These are phyloP conservation scores for Gossypium turneri DNA, from an alignment of 345 rosid species.

Conservation along the genomic window DNA sequence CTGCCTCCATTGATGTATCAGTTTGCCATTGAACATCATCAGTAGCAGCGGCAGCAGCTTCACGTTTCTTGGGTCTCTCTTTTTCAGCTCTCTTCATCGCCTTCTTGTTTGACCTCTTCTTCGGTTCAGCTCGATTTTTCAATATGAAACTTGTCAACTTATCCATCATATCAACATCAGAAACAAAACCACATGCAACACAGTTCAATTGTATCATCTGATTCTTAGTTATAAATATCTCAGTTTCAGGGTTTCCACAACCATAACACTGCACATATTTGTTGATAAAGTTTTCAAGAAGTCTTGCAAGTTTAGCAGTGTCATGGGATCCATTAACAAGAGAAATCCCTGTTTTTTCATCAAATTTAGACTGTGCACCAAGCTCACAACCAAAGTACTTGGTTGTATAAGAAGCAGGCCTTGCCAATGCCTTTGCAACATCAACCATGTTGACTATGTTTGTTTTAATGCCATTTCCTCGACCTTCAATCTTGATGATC, in stretches of 20 bases:
- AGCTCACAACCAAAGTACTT: conserved; percentile 79
- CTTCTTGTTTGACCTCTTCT: conserved; percentile 61
- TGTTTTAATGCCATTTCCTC: conserved; percentile 66
- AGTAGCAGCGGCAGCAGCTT: conserved; percentile 31
- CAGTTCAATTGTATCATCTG: conserved; percentile 67
- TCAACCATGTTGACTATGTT: conserved; percentile 77
- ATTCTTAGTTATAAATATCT: conserved; percentile 50
- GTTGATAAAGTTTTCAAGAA: conserved; percentile 67
- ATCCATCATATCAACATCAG: conserved; percentile 75
- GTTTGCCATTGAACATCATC: conserved; percentile 67
- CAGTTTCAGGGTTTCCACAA: conserved; percentile 71
- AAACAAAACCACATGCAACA: conserved; percentile 72
- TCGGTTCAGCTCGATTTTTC: conserved; percentile 62
- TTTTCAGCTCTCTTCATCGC: conserved; percentile 75
- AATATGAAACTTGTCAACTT: conserved; percentile 57
- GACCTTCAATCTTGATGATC: conserved; percentile 72
- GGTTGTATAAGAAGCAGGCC: conserved; percentile 67
- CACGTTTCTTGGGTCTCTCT: conserved; percentile 71
- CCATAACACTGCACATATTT: conserved; percentile 66
- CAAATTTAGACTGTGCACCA: conserved; percentile 71
- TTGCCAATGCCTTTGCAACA: conserved; percentile 69
- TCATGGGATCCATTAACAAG: conserved; percentile 73
- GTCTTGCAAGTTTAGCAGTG: conserved; percentile 62
- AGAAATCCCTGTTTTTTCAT: conserved; percentile 58
- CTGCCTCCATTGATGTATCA: conserved; percentile 68